Conservation (phyloP, 768 basidiomycete genomes). For the Suillus americanus region DNA sequence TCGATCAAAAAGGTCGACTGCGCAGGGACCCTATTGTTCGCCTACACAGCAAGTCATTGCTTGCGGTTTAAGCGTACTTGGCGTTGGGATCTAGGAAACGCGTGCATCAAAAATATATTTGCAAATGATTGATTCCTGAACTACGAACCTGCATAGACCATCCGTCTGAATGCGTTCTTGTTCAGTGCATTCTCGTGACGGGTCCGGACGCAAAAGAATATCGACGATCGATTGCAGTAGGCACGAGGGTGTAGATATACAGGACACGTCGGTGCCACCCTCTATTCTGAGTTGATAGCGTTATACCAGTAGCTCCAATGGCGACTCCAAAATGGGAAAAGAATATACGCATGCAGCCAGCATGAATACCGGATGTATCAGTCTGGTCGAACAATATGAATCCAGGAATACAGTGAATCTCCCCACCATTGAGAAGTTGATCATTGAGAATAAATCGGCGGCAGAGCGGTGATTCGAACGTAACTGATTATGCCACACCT, state of each 20-base stretch:
- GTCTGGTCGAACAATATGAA: not conserved
- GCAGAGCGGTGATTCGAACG: not conserved
- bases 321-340: not conserved
- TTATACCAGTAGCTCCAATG: not conserved
- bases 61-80: slow-evolving; percentile 42
- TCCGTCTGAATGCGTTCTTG: slow-evolving; percentile 65
- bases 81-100: slow-evolving; percentile 61
- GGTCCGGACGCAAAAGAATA: slow-evolving; percentile 65
- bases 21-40: not conserved
- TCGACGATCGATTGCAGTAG: slow-evolving; percentile 73
- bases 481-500: not conserved
- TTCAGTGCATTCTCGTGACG: slow-evolving; percentile 63
- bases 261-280: slow-evolving; percentile 80
- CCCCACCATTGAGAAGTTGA: not conserved
- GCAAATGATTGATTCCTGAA: not conserved
- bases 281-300: slow-evolving; percentile 57
- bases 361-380: not conserved
- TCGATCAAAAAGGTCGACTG: not conserved
- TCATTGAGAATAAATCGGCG: not conserved
- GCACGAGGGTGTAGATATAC: slow-evolving; percentile 64
- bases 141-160: slow-evolving; percentile 58
- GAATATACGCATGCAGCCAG: not conserved
- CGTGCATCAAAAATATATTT: not conserved
- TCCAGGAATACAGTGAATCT: not conserved
- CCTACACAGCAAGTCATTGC: not conserved